These are phyloP conservation scores for Striga asiatica DNA, from an alignment of 257 asterid genomes.

Conservation along the genomic window DNA sequence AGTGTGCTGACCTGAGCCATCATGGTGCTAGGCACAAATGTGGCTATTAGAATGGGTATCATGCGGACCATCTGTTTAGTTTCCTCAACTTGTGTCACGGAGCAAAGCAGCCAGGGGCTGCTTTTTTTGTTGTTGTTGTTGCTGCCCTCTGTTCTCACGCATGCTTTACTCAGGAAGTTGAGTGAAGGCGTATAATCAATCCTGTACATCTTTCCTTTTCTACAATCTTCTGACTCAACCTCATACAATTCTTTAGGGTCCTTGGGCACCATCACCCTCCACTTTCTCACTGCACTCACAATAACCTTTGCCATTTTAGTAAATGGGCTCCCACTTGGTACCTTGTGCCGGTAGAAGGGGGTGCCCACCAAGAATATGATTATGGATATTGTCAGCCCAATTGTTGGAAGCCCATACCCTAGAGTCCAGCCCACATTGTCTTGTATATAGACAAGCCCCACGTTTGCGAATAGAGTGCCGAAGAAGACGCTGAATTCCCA, in stretches of 20 bases:
- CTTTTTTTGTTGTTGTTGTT: too few relatives aligned
- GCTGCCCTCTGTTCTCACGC: slow-evolving; percentile 15
- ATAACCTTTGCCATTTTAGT: slow-evolving; percentile 50
- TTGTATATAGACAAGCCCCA: slow-evolving; percentile 47
- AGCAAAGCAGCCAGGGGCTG: slow-evolving; percentile 32
- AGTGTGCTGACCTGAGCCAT: slow-evolving; percentile 32
- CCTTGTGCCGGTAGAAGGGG: slow-evolving; percentile 40
- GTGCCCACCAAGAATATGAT: slow-evolving; percentile 41
- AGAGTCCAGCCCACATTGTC: slow-evolving; percentile 42
- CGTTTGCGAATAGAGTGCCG: slow-evolving; percentile 53
- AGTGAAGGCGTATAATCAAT: too few relatives aligned
- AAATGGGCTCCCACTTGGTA: slow-evolving; percentile 23
- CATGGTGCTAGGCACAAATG: slow-evolving; percentile 29
- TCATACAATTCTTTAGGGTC: slow-evolving; percentile 18
- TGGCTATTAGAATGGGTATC: slow-evolving; percentile 25
- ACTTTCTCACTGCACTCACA: slow-evolving; percentile 35
- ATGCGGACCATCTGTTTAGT: slow-evolving; percentile 29
- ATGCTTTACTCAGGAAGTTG: slow-evolving; percentile 29
- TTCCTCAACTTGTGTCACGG: slow-evolving; percentile 36
- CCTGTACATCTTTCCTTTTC: too few relatives aligned
- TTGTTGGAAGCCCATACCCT: slow-evolving; percentile 50
- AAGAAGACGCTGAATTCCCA: slow-evolving; percentile 66
- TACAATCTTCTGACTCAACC: slow-evolving; percentile 6
- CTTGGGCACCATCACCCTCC: slow-evolving; percentile 19
- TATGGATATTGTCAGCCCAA: slow-evolving; percentile 37